A percentile compares a stretch with the other conserved stretches of the same genome.
Conservation (phyloP, 2,329 filamentous ascomycete species). For the Davidsoniella virescens region DNA sequence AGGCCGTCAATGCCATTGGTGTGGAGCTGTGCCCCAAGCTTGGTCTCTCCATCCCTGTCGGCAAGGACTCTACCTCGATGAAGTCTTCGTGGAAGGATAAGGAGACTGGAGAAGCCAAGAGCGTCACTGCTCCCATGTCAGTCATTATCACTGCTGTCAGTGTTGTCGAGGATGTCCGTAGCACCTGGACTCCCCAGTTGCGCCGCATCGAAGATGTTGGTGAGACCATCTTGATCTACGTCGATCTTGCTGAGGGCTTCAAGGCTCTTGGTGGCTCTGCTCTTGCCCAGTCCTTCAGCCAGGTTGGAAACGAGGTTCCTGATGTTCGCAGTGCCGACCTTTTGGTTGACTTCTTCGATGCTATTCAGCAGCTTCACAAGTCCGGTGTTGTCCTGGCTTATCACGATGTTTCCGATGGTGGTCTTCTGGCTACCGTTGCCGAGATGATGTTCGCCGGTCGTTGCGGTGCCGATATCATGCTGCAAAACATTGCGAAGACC, state of each 20-base stretch:
- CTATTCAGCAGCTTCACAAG: constrained; percentile 49
- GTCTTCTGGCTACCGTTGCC: constrained; percentile 72
- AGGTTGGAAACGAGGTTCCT: constrained; percentile 69
- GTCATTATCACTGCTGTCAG: constrained; percentile 84
- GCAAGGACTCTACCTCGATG: constrained; percentile 98
- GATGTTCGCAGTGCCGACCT: constrained; percentile 71
- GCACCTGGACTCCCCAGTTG: constrained; percentile 88
- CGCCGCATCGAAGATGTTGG: constrained; percentile 72
- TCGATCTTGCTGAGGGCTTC: constrained; percentile 70
- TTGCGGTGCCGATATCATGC: constrained; percentile 69
- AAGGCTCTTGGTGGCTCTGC: constrained; percentile 81
- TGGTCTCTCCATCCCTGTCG: constrained; percentile 87
- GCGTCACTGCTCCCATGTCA: constrained; percentile 83
- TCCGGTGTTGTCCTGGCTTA: constrained; percentile 64
- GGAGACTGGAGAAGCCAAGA: constrained; percentile 50
- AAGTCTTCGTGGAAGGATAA: constrained; percentile 85
- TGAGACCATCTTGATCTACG: constrained; percentile 74
- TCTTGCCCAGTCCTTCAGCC: constrained; percentile 73
- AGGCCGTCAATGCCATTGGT: constrained; percentile 83
- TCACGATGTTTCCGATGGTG: constrained; percentile 87
- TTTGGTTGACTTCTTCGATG: constrained; percentile 83
- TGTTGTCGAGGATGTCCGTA: constrained; percentile 63
- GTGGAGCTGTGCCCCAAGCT: constrained; percentile 81
- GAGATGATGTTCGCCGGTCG: constrained; percentile 99
- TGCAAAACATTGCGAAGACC: constrained; percentile 55